These are phyloP conservation scores for Aspergillus flavus DNA, from an alignment of 2,329 filamentous ascomycete species.

Conservation along the genomic window DNA sequence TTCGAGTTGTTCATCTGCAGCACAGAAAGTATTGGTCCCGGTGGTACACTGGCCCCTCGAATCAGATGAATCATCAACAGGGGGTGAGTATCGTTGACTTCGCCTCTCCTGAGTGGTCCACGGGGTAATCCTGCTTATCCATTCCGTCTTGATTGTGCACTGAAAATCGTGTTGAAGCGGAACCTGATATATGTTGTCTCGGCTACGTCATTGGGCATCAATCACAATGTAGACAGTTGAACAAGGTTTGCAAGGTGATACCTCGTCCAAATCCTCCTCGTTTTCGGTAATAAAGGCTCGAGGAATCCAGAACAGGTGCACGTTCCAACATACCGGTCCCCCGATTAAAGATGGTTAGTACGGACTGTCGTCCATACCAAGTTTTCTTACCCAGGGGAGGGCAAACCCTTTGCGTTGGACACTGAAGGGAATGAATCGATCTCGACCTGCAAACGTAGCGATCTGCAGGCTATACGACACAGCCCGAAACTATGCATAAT, in stretches of 20 bases:
- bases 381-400: neutral
- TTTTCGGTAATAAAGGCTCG: neutral
- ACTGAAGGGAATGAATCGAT: neutral
- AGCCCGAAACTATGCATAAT: slow-evolving; percentile 7
- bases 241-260: slow-evolving; percentile 10
- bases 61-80: neutral
- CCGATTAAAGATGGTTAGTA: neutral
- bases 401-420: neutral
- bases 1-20: neutral
- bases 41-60: slow-evolving; percentile 8
- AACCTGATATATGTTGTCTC: slow-evolving; percentile 10
- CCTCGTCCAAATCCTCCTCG: neutral
- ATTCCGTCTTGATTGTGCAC: slow-evolving; percentile 8
- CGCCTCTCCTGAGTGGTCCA: slow-evolving; percentile 9
- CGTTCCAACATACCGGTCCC: neutral
- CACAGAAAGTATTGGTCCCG: slow-evolving; percentile 1
- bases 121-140: neutral
- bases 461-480: slow-evolving; percentile 11
- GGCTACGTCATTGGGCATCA: slow-evolving; percentile 29
- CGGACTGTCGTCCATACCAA: neutral
- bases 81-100: neutral
- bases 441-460: neutral
- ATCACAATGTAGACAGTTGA: slow-evolving; percentile 11
- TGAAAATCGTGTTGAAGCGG: slow-evolving; percentile 1
- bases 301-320: neutral